Evolutionary conservation across 192 early-diverging fungal genomes (phyloP), one percentile per base, ranked within the genome.

Genomic region (Pilaira anomala): DNA sequence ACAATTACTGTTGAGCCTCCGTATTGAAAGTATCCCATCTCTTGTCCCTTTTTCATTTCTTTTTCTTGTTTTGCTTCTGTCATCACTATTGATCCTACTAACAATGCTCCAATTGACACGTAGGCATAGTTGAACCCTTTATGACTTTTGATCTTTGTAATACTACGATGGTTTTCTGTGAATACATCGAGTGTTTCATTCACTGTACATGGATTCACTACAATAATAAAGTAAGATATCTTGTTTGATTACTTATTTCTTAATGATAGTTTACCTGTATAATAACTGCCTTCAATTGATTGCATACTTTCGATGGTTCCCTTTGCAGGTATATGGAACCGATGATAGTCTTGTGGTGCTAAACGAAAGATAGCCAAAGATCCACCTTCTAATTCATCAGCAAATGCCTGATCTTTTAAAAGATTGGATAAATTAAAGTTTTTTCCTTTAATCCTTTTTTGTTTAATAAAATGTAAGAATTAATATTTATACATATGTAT

Each of bases 271-370:
- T 36, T 36, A 65, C 69, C 69, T 40, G 88, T 90, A 44, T 77
- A 90, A 54, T 90, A 90, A 0, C 80, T 76, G 9, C 90, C 87
- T 16, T 73, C 60, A 24, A 92, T 77, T 18, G 67, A 68, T 48
- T 53, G 48, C 2, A 73, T 69, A 2, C 77, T 63, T n/a, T 68
- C 71, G 18, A 89, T 51, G 3, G 65, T 63, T 7, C 88, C 85
- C 30, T 76, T 59, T 1, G 76, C 82, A 16, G 89, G 88, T 28
- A 77, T 70, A 64, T 92, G 90, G 74, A 51, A 73, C n/a, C 90
- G 77, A 54, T 92, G 90, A 36, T 92, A 92, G 60, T 92, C 88
- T 74, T 92, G 90, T 39, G 90, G 90, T 0, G 90, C 90, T 13
- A 92, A 66, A n/a, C 90, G 76, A 53, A 87, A 91, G 25, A 91